Conservation (phyloP, 2,329 filamentous ascomycete genomes). For the Pseudocercospora pini-densiflorae region DNA sequence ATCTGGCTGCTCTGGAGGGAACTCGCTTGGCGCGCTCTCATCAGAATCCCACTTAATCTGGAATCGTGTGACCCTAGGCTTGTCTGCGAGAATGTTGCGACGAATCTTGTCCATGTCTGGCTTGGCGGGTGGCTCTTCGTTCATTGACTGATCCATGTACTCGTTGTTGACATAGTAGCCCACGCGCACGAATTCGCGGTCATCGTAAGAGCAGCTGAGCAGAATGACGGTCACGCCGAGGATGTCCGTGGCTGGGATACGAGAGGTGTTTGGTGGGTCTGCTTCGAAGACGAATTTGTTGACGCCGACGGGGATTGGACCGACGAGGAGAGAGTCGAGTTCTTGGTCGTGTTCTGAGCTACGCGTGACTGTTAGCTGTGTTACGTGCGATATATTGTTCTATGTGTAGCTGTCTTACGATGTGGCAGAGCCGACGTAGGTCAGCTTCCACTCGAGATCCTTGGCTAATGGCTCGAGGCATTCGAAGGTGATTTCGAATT, state of each 20-base stretch:
- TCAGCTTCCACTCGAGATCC: constrained; percentile 99
- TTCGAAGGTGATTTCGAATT: constrained; percentile 99
- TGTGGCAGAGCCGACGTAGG: constrained; percentile 97
- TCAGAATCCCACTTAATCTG: constrained; percentile 99
- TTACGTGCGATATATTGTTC: constrained; percentile 1
- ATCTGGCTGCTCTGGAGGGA: constrained; percentile 95
- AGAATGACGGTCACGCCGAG: constrained; percentile 97
- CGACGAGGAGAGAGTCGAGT: constrained; percentile 93
- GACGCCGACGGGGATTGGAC: constrained; percentile 94
- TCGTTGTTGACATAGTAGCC: constrained; percentile 99
- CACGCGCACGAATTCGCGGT: constrained; percentile 94
- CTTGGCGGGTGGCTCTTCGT: constrained; percentile 86
- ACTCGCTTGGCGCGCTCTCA: constrained; percentile 92
- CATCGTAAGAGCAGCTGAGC: constrained; percentile 94
- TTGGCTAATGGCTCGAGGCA: constrained; percentile 94
- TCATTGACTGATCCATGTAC: constrained; percentile 90
- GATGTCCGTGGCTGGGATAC: constrained; percentile 93
- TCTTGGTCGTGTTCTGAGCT: constrained; percentile 98
- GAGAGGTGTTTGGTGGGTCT: constrained; percentile 84
- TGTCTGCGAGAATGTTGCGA: constrained; percentile 92
- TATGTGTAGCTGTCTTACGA: constrained; percentile 65
- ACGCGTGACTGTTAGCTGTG: constrained; percentile 20
- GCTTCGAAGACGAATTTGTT: constrained; percentile 99
- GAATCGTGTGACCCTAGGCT: constrained; percentile 95
- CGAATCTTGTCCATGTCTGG: constrained; percentile 89